phyloP scores from a whole-genome alignment of 495 filamentous ascomycete genomes.

The Penicillium argentinense region DNA sequence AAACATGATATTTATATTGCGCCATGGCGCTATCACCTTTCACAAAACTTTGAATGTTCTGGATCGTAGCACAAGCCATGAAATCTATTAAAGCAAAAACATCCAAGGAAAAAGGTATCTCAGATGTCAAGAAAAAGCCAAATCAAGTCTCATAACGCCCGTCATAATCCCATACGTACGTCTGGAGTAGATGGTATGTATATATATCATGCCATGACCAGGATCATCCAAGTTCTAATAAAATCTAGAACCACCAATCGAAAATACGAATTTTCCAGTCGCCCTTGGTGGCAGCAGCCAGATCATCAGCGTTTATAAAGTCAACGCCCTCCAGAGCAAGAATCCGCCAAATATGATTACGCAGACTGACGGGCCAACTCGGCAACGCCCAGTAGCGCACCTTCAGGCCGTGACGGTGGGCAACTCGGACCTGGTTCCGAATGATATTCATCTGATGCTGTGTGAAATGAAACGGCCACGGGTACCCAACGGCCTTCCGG shows the following conservation, averaged over 20 bases:
- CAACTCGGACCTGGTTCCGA: constrained; percentile 63
- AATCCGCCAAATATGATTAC: constrained; percentile 73
- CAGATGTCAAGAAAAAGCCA: constrained; percentile 3
- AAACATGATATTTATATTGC: constrained; percentile 3
- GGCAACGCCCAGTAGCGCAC: constrained; percentile 81
- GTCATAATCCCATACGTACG: no score
- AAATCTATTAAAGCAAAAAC: constrained; percentile 5
- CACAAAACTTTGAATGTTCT: not conserved
- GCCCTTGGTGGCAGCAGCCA: constrained; percentile 50
- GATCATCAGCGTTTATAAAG: constrained; percentile 78
- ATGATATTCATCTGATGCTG: constrained; percentile 59
- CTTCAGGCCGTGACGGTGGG: constrained; percentile 67
- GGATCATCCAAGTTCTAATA: no score
- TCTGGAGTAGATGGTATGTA: no score
- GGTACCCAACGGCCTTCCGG: constrained; percentile 35
- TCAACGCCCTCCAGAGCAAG: constrained; percentile 72
- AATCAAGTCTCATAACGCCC: constrained; percentile 4
- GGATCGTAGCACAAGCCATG: not conserved
- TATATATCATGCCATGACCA: no score
- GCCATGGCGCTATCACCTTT: no score
- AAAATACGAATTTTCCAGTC: constrained; percentile 45
- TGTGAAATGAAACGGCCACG: constrained; percentile 42
- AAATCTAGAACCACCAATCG: constrained; percentile 39
- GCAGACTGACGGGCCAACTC: constrained; percentile 68
- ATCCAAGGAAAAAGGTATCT: constrained; percentile 11